Evolutionary conservation across 2,329 filamentous ascomycete species (phyloP), one percentile per base, ranked within the genome.

Genomic region (Phoma sp.): DNA sequence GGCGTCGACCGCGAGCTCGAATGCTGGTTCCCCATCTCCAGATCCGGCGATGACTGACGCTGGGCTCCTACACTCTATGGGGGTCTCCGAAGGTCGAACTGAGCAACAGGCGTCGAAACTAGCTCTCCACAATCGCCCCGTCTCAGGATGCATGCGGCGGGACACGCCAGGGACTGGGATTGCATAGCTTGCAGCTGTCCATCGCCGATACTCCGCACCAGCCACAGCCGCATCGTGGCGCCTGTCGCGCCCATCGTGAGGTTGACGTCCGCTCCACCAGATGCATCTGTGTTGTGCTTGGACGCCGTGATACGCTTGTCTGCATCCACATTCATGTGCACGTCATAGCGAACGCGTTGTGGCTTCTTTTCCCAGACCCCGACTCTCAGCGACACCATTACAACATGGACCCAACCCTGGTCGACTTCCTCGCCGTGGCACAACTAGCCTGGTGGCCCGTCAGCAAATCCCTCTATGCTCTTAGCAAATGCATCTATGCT

Each of bases 361-460:
- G 60, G 46, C 56, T 53, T 29, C 43, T 18, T 38, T 36, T 33
- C 42, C n/a, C 35, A 22, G 9, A 29, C 13, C 23, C 14, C 1
- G 13, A 11, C 13, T n/a, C 4, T 13, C 13, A 13, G 9, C 43
- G 1, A 23, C 40, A 37, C 36, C 45, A 32, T 13, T 14, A 13
- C 36, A 42, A 14, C 51, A 75, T 77, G 72, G 67, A 64, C 50
- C 61, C 66, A 42, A 65, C 65, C 23, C 53, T 69, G 51, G 52
- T 67, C 38, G 64, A 69, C 57, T 58, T 71, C 42, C 55, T 66
- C 36, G 62, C 65, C 24, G 54, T 68, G 42, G 63, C 67, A 27
- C 75, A 71, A 62, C 74, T 75, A 61, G 55, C 74, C 41, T 63
- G 72, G 60, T 69, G 75, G 59, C 64, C 79, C 29, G 46, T 79